Evolutionary conservation across 495 filamentous ascomycete genomes (phyloP), one percentile per base, ranked within the genome.

Genomic region (Geoglossum glabrum): DNA sequence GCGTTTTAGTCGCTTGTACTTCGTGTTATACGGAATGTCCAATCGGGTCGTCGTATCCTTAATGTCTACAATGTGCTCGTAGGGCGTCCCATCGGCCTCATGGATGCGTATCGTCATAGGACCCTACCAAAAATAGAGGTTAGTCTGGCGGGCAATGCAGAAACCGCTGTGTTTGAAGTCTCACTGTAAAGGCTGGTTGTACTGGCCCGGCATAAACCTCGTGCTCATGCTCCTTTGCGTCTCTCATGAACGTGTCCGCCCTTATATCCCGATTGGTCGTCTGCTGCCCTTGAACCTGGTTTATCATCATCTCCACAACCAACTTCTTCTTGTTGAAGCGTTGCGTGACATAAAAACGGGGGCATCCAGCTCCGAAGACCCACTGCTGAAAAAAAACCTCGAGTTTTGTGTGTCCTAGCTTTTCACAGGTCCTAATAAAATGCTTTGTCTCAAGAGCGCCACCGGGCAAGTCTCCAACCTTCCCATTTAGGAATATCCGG

Each of bases 61-160:
- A 66, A 99, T 93, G 57, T 95, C 85, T 27, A 95, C 86, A 62
- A 95, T 94, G 65, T 99, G 92, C 69, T 99, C 92, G 67, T 99
- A 99, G 23, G 92, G 92, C 1, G 93, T 97, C 17, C 92, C 92
- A 66, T 99, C 93, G 27, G 92, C 93, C 70, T 99, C 92, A 71
- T 99, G 92, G 60, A 99, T 96, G 49, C 93, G 79, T 62, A 99
- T 85, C 0, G 92, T 97, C 85, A 97, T 94, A 0, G 93, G 90
- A 0, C 90, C 90, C 68, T 70, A 28, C 0, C 25, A 47, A 40
- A 19, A 57, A 17, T 30, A 60, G 33, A 60, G 46, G 19, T 49
- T 11, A 55, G 21, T 23, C 8, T n/a, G 25, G 2, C 27, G 15
- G 36, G 7, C 15, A 30, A 9, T 21, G 19, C 8, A 51, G 11